Conservation (phyloP, 2,329 filamentous ascomycete species). For the Nemania diffusa region DNA sequence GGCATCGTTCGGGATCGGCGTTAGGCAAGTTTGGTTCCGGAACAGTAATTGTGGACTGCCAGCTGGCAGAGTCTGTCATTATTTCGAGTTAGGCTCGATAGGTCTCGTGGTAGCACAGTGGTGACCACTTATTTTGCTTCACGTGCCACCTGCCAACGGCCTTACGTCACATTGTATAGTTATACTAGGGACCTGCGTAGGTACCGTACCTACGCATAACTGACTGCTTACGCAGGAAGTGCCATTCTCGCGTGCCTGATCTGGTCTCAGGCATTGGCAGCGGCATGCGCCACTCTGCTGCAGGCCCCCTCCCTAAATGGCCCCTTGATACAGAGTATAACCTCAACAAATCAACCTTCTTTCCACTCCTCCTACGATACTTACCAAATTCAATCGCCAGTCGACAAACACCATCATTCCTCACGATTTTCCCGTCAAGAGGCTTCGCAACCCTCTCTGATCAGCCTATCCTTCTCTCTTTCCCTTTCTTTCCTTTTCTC, state of each 20-base stretch:
- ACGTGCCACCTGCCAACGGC: slow-evolving; percentile 13
- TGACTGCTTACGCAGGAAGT: too few species aligned
- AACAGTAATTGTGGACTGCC: slow-evolving; percentile 14
- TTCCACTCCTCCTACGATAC: background rate
- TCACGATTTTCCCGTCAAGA: slow-evolving; percentile 5
- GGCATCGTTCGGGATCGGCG: background rate
- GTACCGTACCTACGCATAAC: too few species aligned
- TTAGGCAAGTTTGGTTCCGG: too few species aligned
- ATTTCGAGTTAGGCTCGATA: background rate
- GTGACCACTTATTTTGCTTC: slow-evolving; percentile 5
- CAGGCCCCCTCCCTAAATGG: slow-evolving; percentile 5
- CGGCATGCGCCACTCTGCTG: slow-evolving; percentile 17
- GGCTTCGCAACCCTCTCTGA: background rate
- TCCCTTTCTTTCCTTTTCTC: slow-evolving; percentile 18
- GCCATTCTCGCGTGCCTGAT: slow-evolving; percentile 1
- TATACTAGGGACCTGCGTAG: too few species aligned
- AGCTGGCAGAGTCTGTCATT: slow-evolving; percentile 5
- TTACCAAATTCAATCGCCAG: slow-evolving; percentile 19
- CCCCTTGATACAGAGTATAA: background rate
- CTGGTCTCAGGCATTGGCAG: slow-evolving; percentile 3
- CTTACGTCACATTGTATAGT: background rate
- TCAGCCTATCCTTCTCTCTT: slow-evolving; percentile 16
- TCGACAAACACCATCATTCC: slow-evolving; percentile 1
- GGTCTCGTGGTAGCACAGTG: background rate
- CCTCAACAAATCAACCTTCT: background rate